Evolutionary conservation across 192 early-diverging fungal genomes (phyloP), one percentile per base, ranked within the genome.

Genomic region (Entophlyctis luteolus): DNA sequence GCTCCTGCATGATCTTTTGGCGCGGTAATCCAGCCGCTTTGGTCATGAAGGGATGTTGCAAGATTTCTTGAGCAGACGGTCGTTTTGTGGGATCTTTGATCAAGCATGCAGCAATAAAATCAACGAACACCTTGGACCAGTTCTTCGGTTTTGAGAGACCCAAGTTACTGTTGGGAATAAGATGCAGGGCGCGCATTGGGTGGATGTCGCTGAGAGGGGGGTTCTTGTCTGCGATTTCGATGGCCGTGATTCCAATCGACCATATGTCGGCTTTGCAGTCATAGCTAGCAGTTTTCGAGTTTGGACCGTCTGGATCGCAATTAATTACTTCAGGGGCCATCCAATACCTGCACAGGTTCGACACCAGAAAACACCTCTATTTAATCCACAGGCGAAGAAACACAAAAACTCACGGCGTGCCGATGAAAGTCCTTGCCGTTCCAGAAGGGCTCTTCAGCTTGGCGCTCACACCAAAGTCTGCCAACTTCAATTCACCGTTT

Each of bases 151-250:
- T 86, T 3, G 79, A 75, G 25, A 86, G 72, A 20, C 79, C 77
- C 22, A 86, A 63, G 53, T 63, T 71, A 12, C 70, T 62, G 45
- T 69, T 75, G 25, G 84, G 82, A 63, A 87, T 87, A 38, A 86
- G 47, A 32, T 79, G 72, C 10, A 87, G 72, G 2, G 84, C 85
- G 29, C 80, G 76, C 84, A 87, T 86, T 0, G 85, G 85, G 66
- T 87, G 85, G 49, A 87, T 86, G 47, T 87, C 85, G 38, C 77
- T 74, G 16, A 86, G 71, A 14, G 85, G 85, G 4, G 85, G 85
- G 53, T 86, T 84, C 59, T 86, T 86, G 62, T 87, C 84, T 3
- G 85, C 85, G 38, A 87, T 82, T 72, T 87, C 85, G 48, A 87
- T 87, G 8, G 81, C 81, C 1, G 85, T 87, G 72, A 87, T 87